Conservation (phyloP, 805 yeast species). For the Wickerhamiella galacta region DNA sequence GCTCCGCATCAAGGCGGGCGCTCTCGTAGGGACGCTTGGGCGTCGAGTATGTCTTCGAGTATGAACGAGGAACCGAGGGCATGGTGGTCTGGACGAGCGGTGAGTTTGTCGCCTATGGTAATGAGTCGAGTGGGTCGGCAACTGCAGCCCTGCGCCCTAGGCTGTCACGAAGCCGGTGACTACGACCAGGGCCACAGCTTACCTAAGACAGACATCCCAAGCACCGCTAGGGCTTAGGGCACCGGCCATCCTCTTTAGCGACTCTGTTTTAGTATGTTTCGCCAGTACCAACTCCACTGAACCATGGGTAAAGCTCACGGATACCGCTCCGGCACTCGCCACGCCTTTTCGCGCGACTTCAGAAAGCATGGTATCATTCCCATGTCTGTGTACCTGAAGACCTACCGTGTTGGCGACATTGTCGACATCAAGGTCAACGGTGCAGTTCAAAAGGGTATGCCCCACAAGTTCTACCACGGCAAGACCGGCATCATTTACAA, state of each 20-base stretch:
- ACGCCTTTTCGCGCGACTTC: slow-evolving; percentile 99
- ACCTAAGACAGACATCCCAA: no score
- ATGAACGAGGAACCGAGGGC: slow-evolving; percentile 63
- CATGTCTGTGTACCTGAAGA: slow-evolving; percentile 91
- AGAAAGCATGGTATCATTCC: slow-evolving; percentile 91
- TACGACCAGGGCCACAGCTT: neutral
- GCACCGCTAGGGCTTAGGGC: no score
- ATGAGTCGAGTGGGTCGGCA: neutral
- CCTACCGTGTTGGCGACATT: slow-evolving; percentile 96
- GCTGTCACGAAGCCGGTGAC: neutral
- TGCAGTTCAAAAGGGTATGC: slow-evolving; percentile 99
- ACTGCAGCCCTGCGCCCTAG: neutral
- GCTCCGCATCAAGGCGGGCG: slow-evolving; percentile 98
- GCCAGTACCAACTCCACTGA: slow-evolving; percentile 1
- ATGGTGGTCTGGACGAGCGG: slow-evolving; percentile 7
- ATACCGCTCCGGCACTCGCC: slow-evolving; percentile 99
- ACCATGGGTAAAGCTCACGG: slow-evolving; percentile 50
- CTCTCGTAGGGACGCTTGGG: slow-evolving; percentile 99
- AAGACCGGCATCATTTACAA: slow-evolving; percentile 98
- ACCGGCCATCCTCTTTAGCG: no score
- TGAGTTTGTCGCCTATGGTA: neutral
- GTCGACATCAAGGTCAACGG: slow-evolving; percentile 99
- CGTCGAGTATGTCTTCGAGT: slow-evolving; percentile 98
- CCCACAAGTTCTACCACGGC: slow-evolving; percentile 99
- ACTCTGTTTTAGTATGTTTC: no score